These are phyloP conservation scores for Salix suchowensis DNA, from an alignment of 345 rosid species.

Conservation along the genomic window DNA sequence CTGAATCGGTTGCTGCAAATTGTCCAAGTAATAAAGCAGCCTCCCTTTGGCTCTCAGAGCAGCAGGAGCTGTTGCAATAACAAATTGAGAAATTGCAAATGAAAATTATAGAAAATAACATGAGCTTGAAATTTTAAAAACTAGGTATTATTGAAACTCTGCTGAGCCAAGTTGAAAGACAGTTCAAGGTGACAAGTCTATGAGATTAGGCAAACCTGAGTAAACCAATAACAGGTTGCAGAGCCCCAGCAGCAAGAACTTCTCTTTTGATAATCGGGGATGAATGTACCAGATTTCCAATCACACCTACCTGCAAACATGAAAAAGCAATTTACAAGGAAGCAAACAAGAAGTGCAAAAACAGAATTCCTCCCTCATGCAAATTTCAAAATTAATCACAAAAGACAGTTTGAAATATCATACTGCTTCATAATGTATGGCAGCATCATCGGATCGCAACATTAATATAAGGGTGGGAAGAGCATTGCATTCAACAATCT, in stretches of 20 bases:
- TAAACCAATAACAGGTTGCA: slow-evolving; percentile 93
- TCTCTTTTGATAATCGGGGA: slow-evolving; percentile 91
- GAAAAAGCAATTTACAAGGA: not conserved
- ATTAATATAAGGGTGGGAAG: slow-evolving; percentile 91
- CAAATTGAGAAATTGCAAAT: slow-evolving; percentile 11
- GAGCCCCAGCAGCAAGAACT: slow-evolving; percentile 92
- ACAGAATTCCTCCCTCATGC: slow-evolving; percentile 1
- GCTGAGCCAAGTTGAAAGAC: not conserved
- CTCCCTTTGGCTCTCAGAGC: slow-evolving; percentile 98
- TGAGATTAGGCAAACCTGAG: slow-evolving; percentile 51
- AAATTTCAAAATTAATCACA: slow-evolving; percentile 5
- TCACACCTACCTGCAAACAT: slow-evolving; percentile 68
- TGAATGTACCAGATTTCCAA: slow-evolving; percentile 95
- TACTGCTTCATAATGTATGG: slow-evolving; percentile 99
- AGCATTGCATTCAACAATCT: slow-evolving; percentile 93
- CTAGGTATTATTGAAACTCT: not conserved
- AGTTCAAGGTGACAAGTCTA: not conserved
- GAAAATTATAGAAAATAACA: not conserved
- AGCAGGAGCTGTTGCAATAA: slow-evolving; percentile 65
- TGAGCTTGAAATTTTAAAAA: not conserved
- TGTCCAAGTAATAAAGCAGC: slow-evolving; percentile 98
- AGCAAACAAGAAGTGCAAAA: slow-evolving; percentile 9
- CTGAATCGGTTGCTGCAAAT: slow-evolving; percentile 97
- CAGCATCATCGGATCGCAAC: slow-evolving; percentile 96
- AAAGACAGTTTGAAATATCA: slow-evolving; percentile 18